phyloP scores from a whole-genome alignment of 2,329 filamentous ascomycete species.

The Penicillium sp. region DNA sequence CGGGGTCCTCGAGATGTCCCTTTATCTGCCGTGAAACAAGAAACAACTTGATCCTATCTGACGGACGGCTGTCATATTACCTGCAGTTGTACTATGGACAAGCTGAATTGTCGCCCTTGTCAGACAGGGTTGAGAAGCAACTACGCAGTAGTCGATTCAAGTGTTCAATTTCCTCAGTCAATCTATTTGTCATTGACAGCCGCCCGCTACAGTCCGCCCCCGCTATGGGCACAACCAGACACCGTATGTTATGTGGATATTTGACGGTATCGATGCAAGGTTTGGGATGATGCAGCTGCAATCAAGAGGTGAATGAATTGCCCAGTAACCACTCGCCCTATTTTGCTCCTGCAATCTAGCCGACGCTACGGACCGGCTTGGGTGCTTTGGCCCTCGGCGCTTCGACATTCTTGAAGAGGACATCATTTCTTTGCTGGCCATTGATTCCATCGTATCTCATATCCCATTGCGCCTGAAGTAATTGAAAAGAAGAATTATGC shows the following conservation, averaged over 20 bases:
- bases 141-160: too few relatives aligned
- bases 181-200: too few relatives aligned
- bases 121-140: too few relatives aligned
- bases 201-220: too few relatives aligned
- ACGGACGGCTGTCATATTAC: neutral
- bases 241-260: conserved; percentile 56
- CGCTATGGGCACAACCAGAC: too few relatives aligned
- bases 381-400: conserved; percentile 53
- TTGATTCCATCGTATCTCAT: too few relatives aligned
- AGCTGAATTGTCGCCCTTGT: too few relatives aligned
- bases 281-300: conserved; percentile 51
- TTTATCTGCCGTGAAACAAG: neutral
- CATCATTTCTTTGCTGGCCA: neutral
- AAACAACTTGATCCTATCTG: neutral
- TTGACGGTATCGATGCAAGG: conserved; percentile 52
- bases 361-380: conserved; percentile 53
- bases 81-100: neutral
- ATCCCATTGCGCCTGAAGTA: too few relatives aligned
- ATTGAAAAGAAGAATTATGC: too few relatives aligned
- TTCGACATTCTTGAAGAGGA: conserved; percentile 37
- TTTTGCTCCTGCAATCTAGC: conserved; percentile 57
- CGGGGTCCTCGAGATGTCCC: neutral
- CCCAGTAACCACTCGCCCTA: conserved; percentile 59
- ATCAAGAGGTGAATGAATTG: conserved; percentile 48
- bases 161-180: too few relatives aligned